Conservation (phyloP, 2,329 filamentous ascomycete species). For the Alternaria triticimaculans region DNA sequence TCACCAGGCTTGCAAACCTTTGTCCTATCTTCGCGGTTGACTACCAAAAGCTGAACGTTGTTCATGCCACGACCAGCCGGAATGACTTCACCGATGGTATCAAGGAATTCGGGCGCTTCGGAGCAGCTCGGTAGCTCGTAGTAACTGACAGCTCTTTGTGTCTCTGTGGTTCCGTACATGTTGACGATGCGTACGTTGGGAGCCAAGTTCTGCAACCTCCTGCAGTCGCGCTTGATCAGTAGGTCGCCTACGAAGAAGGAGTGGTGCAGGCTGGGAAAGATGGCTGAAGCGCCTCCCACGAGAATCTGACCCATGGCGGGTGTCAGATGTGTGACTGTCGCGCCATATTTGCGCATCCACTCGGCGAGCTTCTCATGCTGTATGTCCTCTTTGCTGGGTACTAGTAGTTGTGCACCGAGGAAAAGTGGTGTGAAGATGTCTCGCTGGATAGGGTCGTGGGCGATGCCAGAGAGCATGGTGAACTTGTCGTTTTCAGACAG, state of each 20-base stretch:
- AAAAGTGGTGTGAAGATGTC: conserved; percentile 93
- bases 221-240: conserved; percentile 83
- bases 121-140: conserved; percentile 75
- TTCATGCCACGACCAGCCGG: conserved; percentile 87
- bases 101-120: conserved; percentile 68
- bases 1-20: conserved; percentile 81
- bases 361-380: conserved; percentile 83
- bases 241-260: conserved; percentile 94
- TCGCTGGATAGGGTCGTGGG: conserved; percentile 69
- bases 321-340: conserved; percentile 86
- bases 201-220: conserved; percentile 75
- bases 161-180: conserved; percentile 91
- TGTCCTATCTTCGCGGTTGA: conserved; percentile 70
- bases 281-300: conserved; percentile 78
- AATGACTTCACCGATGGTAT: conserved; percentile 74
- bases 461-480: conserved; percentile 84
- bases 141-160: conserved; percentile 80
- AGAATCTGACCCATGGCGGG: conserved; percentile 97
- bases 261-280: conserved; percentile 77
- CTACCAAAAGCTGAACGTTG: conserved; percentile 86
- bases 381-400: conserved; percentile 84
- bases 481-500: conserved; percentile 76
- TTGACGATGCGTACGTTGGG: conserved; percentile 78
- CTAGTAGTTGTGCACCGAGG: conserved; percentile 77
- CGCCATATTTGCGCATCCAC: conserved; percentile 79